A percentile compares a stretch with the other conserved stretches of the same genome.
These are phyloP conservation scores for Athelia psychrophila DNA, from an alignment of 1,284 basidiomycete species.

Conservation along the genomic window DNA sequence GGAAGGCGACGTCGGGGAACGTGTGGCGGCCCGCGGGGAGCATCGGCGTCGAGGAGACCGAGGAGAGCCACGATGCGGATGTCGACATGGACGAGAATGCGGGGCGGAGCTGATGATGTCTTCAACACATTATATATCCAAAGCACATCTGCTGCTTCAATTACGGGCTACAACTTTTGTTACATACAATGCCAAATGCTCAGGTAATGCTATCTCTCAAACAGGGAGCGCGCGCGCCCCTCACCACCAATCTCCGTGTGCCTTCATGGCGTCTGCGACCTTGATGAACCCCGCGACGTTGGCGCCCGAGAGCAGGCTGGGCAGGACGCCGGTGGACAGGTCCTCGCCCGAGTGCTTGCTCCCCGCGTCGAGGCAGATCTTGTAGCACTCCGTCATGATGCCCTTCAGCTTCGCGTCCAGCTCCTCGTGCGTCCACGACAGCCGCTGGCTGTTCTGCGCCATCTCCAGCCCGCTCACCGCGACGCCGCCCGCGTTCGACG, in stretches of 20 bases:
- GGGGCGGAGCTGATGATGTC: not conserved
- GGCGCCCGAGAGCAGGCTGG: slow-evolving; percentile 66
- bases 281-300: slow-evolving; percentile 81
- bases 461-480: slow-evolving; percentile 78
- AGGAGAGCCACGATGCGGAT: slow-evolving; percentile 44
- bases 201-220: too few relatives aligned
- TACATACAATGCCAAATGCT: too few relatives aligned
- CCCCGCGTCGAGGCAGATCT: slow-evolving; percentile 60
- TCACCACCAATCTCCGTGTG: slow-evolving; percentile 77
- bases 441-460: slow-evolving; percentile 76
- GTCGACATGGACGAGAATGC: slow-evolving; percentile 27
- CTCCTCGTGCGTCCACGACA: slow-evolving; percentile 63
- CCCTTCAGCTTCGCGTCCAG: slow-evolving; percentile 73
- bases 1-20: slow-evolving; percentile 78
- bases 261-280: slow-evolving; percentile 65
- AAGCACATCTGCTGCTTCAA: too few relatives aligned
- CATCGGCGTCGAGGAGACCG: slow-evolving; percentile 71
- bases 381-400: slow-evolving; percentile 75
- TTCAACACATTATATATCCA: not conserved
- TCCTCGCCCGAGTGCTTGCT: slow-evolving; percentile 57
- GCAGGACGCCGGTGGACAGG: slow-evolving; percentile 39
- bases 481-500: slow-evolving; percentile 72
- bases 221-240: not conserved
- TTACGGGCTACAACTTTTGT: too few relatives aligned
- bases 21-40: slow-evolving; percentile 79